Percentiles rank a stretch among this genome's conserved stretches.
Conservation (phyloP, 768 basidiomycete species). For the Mycena capillaripes region DNA sequence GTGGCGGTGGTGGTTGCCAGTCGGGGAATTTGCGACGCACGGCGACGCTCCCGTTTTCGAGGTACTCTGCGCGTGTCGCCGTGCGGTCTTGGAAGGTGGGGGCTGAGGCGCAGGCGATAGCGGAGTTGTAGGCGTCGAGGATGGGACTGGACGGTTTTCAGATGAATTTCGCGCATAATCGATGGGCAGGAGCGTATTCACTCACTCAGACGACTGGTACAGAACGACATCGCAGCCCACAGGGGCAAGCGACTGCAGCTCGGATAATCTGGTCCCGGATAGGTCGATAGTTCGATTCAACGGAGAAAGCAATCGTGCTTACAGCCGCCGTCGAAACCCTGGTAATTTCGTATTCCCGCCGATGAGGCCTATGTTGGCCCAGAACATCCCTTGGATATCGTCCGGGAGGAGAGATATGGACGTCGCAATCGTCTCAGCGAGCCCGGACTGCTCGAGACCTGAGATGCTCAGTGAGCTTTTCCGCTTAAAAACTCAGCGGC, state of each 20-base stretch:
- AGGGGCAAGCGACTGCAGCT: conserved; percentile 87
- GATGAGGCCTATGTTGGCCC: conserved; percentile 92
- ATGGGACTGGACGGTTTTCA: conserved; percentile 65
- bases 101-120: conserved; percentile 67
- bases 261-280: conserved; percentile 66
- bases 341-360: conserved; percentile 86
- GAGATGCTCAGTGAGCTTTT: conserved; percentile 5
- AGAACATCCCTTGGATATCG: conserved; percentile 94
- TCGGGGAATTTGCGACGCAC: conserved; percentile 82
- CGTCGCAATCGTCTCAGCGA: conserved; percentile 80
- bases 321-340: conserved; percentile 85
- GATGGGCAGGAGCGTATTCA: conserved; percentile 44
- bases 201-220: conserved; percentile 79
- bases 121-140: conserved; percentile 75
- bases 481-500: neutral
- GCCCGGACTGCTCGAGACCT: conserved; percentile 87
- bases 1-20: conserved; percentile 58
- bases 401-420: conserved; percentile 83
- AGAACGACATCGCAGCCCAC: conserved; percentile 82
- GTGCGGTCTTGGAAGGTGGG: conserved; percentile 65
- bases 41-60: conserved; percentile 84
- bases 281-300: neutral
- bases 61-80: conserved; percentile 84
- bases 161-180: conserved; percentile 31
- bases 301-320: conserved; percentile 48